Evolutionary conservation across 345 rosid genomes (phyloP), one percentile per base, ranked within the genome.

Genomic region (Camelina laxa): DNA sequence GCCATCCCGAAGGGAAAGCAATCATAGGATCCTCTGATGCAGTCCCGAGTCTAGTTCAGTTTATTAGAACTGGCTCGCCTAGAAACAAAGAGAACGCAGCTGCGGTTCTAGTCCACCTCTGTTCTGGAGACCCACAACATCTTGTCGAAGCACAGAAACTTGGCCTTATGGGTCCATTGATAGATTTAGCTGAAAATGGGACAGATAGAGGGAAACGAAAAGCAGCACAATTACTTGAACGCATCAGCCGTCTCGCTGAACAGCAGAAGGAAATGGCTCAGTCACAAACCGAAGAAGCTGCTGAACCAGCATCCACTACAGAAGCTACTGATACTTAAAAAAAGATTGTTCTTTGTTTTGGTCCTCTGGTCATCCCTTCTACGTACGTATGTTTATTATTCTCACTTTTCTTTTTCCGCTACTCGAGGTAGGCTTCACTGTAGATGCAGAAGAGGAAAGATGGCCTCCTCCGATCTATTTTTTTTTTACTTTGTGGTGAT

Each of bases 181-280:
- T 83, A 75, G 97, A 92, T 79, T 78, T 95, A 82, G 88, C 94
- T 13, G 91, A 84, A 47, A 92, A 85, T 57, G 99, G 99, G 45
- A 95, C 99, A 0, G 96, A 92, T 60, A 82, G 99, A 67, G 99
- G 96, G 48, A 95, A 92, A 78, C 79, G 99, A 55, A 95, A 95
- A 81, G 99, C 99, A 81, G 89, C 86, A 3, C 97, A 87, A 76
- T 82, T 92, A 78, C 85, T 95, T 2, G 97, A 92, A 45, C 93
- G 96, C 8, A 85, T 95, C 73, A 88, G 75, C 83, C 83, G 91
- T 77, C 84, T 80, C 53, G 36, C 83, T 31, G 99, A 92, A 75
- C 92, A 87, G 79, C 90, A 87, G 80, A 83, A 89, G 78, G 89
- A 80, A 66, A 87, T 83, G 65, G 70, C 82, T n/a, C 75, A 68